Conservation (phyloP, 2,329 filamentous ascomycete genomes). For the Fusarium lateritium region DNA sequence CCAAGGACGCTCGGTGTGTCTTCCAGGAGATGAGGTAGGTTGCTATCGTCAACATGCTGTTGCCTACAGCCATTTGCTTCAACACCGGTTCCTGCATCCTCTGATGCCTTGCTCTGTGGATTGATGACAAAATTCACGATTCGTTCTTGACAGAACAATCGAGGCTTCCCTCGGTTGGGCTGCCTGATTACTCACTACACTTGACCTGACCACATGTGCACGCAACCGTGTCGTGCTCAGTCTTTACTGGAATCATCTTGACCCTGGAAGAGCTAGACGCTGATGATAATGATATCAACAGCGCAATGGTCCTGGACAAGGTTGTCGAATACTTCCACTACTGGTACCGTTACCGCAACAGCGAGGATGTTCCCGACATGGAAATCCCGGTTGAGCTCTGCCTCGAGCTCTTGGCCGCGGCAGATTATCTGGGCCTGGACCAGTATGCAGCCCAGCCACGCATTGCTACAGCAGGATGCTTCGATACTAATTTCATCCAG, state of each 20-base stretch:
- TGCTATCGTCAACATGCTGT: constrained; percentile 31
- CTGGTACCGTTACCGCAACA: constrained; percentile 80
- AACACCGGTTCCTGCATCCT: constrained; percentile 10
- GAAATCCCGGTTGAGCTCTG: constrained; percentile 85
- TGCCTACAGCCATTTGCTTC: constrained; percentile 11
- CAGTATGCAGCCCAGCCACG: constrained; percentile 58
- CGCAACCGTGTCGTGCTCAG: constrained; percentile 31
- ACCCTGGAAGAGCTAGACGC: constrained; percentile 38
- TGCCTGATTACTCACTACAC: constrained; percentile 71
- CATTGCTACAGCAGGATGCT: constrained; percentile 36
- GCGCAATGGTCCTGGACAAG: constrained; percentile 82
- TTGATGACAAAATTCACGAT: constrained; percentile 60
- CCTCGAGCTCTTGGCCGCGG: constrained; percentile 82
- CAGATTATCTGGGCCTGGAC: constrained; percentile 82
- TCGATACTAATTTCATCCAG: constrained; percentile 53
- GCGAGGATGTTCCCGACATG: constrained; percentile 83
- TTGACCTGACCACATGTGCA: constrained; percentile 69
- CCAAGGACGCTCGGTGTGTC: constrained; percentile 73
- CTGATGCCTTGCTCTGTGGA: constrained; percentile 39
- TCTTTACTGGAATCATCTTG: constrained; percentile 26
- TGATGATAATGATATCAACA: constrained; percentile 56
- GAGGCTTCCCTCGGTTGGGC: constrained; percentile 54
- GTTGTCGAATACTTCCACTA: constrained; percentile 89
- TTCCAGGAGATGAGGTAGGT: constrained; percentile 81
- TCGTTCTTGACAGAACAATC: constrained; percentile 64